Evolutionary conservation across 306 rosid genomes (phyloP).

Genomic region (Myrica gale): DNA sequence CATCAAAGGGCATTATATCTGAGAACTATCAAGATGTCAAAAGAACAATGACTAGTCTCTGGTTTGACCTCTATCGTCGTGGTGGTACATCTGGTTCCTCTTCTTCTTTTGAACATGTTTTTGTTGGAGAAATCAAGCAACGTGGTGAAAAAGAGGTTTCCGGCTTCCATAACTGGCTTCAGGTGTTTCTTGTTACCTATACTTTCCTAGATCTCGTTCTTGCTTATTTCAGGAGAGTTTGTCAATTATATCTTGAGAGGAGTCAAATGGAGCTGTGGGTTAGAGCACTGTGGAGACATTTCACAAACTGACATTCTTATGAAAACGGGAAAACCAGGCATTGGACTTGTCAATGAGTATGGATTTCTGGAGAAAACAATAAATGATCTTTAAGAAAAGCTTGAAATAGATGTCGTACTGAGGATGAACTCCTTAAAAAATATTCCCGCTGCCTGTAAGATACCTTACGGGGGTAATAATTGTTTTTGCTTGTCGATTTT

Average conservation of each 20-base stretch:
- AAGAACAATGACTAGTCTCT: conserved; percentile 50
- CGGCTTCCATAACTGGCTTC: conserved; percentile 98
- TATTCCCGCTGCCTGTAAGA: neutral
- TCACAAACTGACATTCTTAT: neutral
- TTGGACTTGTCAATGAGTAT: neutral
- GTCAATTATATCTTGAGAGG: neutral
- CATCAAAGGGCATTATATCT: conserved; percentile 55
- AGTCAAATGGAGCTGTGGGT: neutral
- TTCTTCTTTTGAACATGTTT: conserved; percentile 95
- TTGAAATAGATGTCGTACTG: neutral
- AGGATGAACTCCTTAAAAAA: neutral
- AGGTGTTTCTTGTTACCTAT: conserved; percentile 46
- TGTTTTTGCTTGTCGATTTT: neutral
- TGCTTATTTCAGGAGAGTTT: neutral
- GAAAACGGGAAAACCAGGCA: neutral
- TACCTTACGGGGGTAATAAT: neutral
- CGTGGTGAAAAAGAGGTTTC: conserved; percentile 57
- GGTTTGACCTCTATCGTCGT: conserved; percentile 95
- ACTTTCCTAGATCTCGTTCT: neutral
- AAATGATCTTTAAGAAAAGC: neutral
- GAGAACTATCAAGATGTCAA: conserved; percentile 68
- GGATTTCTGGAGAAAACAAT: neutral
- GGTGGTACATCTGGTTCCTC: conserved; percentile 83
- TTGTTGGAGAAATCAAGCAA: conserved; percentile 90
- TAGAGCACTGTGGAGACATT: neutral